Conservation (phyloP, 2,329 filamentous ascomycete species). For the Colletotrichum sp. region DNA sequence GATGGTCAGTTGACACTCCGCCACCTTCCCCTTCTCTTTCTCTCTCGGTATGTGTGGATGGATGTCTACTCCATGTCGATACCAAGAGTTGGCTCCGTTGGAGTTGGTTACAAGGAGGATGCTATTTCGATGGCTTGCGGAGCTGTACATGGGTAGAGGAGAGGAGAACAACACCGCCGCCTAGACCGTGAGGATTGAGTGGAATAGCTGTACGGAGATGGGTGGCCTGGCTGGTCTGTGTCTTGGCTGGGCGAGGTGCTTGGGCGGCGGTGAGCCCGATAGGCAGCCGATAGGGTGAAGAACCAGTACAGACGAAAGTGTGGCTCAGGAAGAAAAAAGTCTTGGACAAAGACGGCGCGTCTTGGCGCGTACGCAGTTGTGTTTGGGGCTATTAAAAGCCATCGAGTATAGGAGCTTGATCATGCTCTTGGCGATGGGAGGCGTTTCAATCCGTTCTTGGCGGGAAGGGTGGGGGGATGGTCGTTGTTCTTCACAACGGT, state of each 20-base stretch:
- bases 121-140: neutral
- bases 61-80: neutral
- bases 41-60: neutral
- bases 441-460: slow-evolving; percentile 16
- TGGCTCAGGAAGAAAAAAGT: neutral
- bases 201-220: neutral
- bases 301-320: neutral
- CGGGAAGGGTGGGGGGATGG: neutral
- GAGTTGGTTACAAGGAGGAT: neutral
- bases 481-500: neutral
- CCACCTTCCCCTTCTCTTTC: neutral
- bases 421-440: slow-evolving; percentile 16
- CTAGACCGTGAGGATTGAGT: neutral
- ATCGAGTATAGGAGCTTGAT: slow-evolving; percentile 19
- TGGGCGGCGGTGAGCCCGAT: neutral
- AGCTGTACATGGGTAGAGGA: neutral
- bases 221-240: neutral
- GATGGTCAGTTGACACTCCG: neutral
- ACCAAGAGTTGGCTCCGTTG: neutral
- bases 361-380: slow-evolving; percentile 9
- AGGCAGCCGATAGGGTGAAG: neutral
- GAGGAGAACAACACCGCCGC: neutral
- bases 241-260: neutral
- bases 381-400: slow-evolving; percentile 17
- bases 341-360: neutral